Evolutionary conservation across 805 yeast species (phyloP), one percentile per base, ranked within the genome.

Genomic region (Barnettozyma salicaria): DNA sequence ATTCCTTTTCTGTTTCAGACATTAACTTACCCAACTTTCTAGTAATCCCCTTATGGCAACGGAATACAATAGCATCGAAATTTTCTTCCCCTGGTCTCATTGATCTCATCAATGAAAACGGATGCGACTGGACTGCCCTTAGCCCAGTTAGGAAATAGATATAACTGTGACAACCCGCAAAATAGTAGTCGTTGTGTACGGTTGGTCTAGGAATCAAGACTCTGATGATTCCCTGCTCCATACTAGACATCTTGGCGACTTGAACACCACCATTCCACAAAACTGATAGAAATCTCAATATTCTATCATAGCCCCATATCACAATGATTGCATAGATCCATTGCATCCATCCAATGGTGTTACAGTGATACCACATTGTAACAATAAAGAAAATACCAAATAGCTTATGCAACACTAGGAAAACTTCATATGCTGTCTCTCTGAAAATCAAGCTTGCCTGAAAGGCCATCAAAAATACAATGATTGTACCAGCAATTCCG

Each of bases 251-350:
- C 31, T 63, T 63, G 12, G 80, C 82, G 11, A 62, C 53, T 18
- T 76, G 72, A 18, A 70, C 54, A 19, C 72, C 74, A 6, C 95
- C 95, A 43, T 80, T 79, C 22, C 61, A 51, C 11, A 70, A 36
- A 2, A 85, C 56, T 37, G 86, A 68, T 1, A 68, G 60, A 9
- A 78, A 41, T 44, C 95, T 68, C 11, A 72, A 50, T 0, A 75
- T 42, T 38, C 89, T 64, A 52, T 87, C 94, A 45, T 76, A 66
- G 2, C 64, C 68, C 95, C 95, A 87, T 7, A 86, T 64, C 0
- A 75, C 79, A 41, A 75, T 67, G 7, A 78, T 52, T 5, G 76
- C 70, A 39, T 72, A 76, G 16, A 70, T 48, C 60, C 68, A 74
- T 39, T 65, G 70, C 47, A 68, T 65, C 69, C 74, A 74, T 2